A percentile compares a stretch with the other conserved stretches of the same genome.
These are phyloP conservation scores for Ophiosphaerella korrae DNA, from an alignment of 2,329 filamentous ascomycete species.

Conservation along the genomic window DNA sequence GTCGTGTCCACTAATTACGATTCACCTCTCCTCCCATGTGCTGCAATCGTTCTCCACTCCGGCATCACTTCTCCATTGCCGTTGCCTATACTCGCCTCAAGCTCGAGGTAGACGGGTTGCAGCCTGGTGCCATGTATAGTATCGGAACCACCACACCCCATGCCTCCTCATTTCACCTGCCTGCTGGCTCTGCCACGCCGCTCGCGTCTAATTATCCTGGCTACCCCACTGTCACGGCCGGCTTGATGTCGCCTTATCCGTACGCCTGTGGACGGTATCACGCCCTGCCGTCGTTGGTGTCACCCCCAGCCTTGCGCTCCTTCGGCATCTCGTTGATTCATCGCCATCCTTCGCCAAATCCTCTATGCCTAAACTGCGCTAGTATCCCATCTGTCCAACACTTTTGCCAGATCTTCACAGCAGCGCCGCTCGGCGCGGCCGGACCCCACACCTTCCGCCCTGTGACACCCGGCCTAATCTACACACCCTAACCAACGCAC, in stretches of 20 bases:
- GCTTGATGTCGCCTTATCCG: neutral
- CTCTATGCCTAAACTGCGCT: slow-evolving; percentile 10
- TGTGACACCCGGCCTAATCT: slow-evolving; percentile 32
- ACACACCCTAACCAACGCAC: slow-evolving; percentile 35
- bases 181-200: slow-evolving; percentile 24
- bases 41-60: no score
- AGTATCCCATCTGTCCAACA: slow-evolving; percentile 25
- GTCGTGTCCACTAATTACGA: no score
- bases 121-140: no score
- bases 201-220: slow-evolving; percentile 22
- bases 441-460: slow-evolving; percentile 26
- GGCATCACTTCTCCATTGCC: no score
- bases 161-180: slow-evolving; percentile 10
- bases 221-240: no score
- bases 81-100: no score
- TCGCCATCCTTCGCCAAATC: neutral
- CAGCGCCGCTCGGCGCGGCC: slow-evolving; percentile 30
- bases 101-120: no score
- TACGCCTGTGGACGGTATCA: neutral
- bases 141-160: no score
- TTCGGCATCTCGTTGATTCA: no score
- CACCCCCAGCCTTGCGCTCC: neutral
- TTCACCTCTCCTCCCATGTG: no score
- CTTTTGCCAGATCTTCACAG: slow-evolving; percentile 16
- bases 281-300: neutral